phyloP scores from a whole-genome alignment of 148 eudicot genomes.

The Vaccinium macrocarpon region DNA sequence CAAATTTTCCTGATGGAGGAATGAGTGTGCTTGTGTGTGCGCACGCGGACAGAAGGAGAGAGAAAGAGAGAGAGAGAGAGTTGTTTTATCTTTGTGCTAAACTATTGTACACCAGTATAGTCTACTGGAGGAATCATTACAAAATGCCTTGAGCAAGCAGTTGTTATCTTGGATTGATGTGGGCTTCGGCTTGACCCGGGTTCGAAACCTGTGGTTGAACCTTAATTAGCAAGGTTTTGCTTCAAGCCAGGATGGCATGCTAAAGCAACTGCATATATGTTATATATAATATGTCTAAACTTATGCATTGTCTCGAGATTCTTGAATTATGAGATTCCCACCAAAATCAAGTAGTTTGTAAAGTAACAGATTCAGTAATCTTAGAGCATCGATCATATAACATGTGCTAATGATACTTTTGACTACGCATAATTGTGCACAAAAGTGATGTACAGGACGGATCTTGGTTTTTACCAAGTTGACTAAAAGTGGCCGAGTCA shows the following conservation, averaged over 20 bases:
- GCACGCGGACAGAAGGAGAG: background rate
- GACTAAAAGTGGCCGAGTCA: too few relatives aligned
- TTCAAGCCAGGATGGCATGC: too few relatives aligned
- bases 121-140: background rate
- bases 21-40: slow-evolving; percentile 6
- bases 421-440: too few relatives aligned
- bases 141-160: background rate
- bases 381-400: too few relatives aligned
- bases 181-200: background rate
- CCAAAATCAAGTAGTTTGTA: too few relatives aligned
- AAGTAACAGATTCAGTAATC: too few relatives aligned
- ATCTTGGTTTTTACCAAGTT: too few relatives aligned
- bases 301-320: too few relatives aligned
- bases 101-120: background rate
- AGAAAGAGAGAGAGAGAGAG: background rate
- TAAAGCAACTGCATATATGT: background rate
- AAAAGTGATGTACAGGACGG: too few relatives aligned
- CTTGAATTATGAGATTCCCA: too few relatives aligned
- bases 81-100: background rate
- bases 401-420: too few relatives aligned
- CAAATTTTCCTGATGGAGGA: background rate
- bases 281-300: background rate
- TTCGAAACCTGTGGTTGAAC: background rate
- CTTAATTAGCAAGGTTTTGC: background rate
- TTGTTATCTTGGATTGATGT: background rate